Conservation (phyloP, 768 basidiomycete genomes). For the Pleurotus citrinopileatus region DNA sequence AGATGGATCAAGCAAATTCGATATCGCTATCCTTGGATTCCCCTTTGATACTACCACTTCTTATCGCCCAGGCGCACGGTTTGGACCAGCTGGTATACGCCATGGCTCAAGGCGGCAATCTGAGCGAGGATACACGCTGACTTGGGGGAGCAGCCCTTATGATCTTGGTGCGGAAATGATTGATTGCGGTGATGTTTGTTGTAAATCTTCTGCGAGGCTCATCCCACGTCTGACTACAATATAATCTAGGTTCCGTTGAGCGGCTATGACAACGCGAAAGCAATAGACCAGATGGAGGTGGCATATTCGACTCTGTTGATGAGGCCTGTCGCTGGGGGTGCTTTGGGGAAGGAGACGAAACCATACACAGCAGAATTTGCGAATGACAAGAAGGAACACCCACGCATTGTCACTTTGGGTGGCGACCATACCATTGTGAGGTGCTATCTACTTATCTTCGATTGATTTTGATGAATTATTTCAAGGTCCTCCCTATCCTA, state of each 20-base stretch:
- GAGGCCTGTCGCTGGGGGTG: constrained; percentile 32
- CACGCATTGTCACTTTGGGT: constrained; percentile 57
- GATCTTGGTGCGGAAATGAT: constrained; percentile 41
- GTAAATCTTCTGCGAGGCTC: background rate
- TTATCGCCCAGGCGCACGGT: constrained; percentile 54
- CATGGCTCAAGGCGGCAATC: constrained; percentile 51
- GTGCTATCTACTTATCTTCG: background rate
- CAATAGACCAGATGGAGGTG: constrained; percentile 65
- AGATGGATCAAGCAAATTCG: constrained; percentile 38
- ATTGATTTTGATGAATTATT: background rate
- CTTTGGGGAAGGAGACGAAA: background rate
- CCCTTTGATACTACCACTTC: constrained; percentile 56
- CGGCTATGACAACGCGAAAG: constrained; percentile 60
- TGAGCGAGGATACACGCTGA: constrained; percentile 45
- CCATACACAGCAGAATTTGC: constrained; percentile 29
- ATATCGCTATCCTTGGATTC: constrained; percentile 65
- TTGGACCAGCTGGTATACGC: constrained; percentile 68
- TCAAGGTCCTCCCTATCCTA: constrained; percentile 56
- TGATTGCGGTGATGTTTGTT: constrained; percentile 66
- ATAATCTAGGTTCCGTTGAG: constrained; percentile 21
- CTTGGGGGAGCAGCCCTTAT: constrained; percentile 55
- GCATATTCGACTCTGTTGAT: constrained; percentile 61
- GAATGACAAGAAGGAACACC: constrained; percentile 53
- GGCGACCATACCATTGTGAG: constrained; percentile 67
- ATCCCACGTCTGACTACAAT: background rate